Conservation (phyloP, 2,329 filamentous ascomycete species). For the Penicillium sp. region DNA sequence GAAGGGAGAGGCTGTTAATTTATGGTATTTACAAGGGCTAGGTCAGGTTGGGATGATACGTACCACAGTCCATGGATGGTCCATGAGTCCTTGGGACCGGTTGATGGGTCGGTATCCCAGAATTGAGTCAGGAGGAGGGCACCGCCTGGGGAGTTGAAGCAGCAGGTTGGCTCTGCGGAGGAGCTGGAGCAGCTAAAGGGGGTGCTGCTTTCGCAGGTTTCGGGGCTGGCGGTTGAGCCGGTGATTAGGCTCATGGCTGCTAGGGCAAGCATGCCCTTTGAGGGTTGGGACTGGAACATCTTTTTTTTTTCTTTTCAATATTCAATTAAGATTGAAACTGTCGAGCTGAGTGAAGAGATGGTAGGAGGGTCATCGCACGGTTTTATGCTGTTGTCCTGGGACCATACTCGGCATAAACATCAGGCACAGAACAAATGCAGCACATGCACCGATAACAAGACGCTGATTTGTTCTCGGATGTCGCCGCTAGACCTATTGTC, state of each 20-base stretch:
- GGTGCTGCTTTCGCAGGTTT: constrained; percentile 33
- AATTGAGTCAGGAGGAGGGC: constrained; percentile 59
- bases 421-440: constrained; percentile 8
- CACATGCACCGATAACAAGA: constrained; percentile 29
- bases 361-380: not conserved
- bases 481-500: constrained; percentile 9
- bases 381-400: not conserved
- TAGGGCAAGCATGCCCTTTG: constrained; percentile 26
- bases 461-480: constrained; percentile 29
- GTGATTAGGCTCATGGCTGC: constrained; percentile 19
- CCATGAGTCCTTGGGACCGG: constrained; percentile 56
- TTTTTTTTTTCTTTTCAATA: not conserved
- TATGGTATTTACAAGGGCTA: not conserved
- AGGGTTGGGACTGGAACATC: constrained; percentile 7
- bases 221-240: constrained; percentile 23
- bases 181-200: constrained; percentile 57
- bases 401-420: not conserved
- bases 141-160: constrained; percentile 59
- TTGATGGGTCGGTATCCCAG: constrained; percentile 57
- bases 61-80: constrained; percentile 58
- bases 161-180: constrained; percentile 52
- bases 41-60: constrained; percentile 7
- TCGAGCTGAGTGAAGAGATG: not conserved
- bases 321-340: not conserved
- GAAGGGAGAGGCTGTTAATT: not conserved